Percentiles rank a stretch among this genome's conserved stretches.
Evolutionary conservation across 352 stramenopile genomes (phyloP).

Genomic region (Thraustotheca clavata): DNA sequence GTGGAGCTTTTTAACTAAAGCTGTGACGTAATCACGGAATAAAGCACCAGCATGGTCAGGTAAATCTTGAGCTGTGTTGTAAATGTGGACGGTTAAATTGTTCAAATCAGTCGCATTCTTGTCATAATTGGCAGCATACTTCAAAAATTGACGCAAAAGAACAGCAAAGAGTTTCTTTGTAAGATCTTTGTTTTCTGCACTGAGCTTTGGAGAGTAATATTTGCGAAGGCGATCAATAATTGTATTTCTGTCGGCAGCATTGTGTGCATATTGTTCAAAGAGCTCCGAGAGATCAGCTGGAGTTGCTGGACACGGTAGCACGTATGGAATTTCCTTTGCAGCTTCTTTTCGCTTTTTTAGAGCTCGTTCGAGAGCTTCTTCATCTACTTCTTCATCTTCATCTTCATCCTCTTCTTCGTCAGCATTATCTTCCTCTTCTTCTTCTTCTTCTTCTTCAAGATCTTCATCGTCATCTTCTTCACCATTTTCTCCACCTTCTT

Average conservation of each 20-base stretch:
- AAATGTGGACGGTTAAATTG: slow-evolving; percentile 74
- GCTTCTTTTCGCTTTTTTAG: slow-evolving; percentile 35
- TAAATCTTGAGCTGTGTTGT: slow-evolving; percentile 86
- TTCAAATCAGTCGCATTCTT: slow-evolving; percentile 61
- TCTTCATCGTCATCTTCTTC: slow-evolving; percentile 52
- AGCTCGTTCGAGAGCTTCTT: slow-evolving; percentile 57
- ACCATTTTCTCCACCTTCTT: slow-evolving; percentile 64
- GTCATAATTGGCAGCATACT: slow-evolving; percentile 66
- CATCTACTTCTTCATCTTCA: slow-evolving; percentile 60
- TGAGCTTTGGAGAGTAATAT: slow-evolving; percentile 91
- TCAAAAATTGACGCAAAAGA: slow-evolving; percentile 89
- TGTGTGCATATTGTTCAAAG: slow-evolving; percentile 83
- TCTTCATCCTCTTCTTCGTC: slow-evolving; percentile 41
- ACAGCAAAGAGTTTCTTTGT: slow-evolving; percentile 97
- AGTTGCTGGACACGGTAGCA: slow-evolving; percentile 91
- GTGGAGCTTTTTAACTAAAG: slow-evolving; percentile 84
- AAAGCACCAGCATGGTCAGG: slow-evolving; percentile 81
- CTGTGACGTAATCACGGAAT: slow-evolving; percentile 83
- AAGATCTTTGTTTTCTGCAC: slow-evolving; percentile 89
- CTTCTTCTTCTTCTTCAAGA: slow-evolving; percentile 40
- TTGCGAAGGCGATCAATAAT: slow-evolving; percentile 91
- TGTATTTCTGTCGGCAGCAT: slow-evolving; percentile 62
- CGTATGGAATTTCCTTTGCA: slow-evolving; percentile 87
- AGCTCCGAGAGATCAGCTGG: slow-evolving; percentile 84
- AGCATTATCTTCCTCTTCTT: slow-evolving; percentile 28